Base-by-base conservation (phyloP, 1,284 basidiomycete species). In the Melampsora medusae region DNA sequence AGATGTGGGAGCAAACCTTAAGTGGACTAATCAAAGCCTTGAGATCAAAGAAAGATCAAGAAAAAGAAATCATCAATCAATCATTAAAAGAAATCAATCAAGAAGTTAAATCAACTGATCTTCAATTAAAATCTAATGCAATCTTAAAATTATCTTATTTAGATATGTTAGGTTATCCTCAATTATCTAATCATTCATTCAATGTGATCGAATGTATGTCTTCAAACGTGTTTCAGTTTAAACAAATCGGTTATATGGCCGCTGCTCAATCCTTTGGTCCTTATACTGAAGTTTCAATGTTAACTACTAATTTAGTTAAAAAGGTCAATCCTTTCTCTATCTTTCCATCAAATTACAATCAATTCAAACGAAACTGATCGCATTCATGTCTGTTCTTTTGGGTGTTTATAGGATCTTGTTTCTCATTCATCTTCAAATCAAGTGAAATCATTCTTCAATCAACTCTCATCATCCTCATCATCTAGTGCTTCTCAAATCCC, bases 141-240 rank as follows among this genome's bases (percentile, higher is more conserved):
- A 89, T 98, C 56, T 87, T 99, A 82, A 99, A 99, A 85, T 89
- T 98, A 79, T 93, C 92, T 81, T 99, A 98, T 85, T 89, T 96
- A 79, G 92, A 95, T 81, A 96, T 96, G 93, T 84, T 96, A 17
- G 93, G 93, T 59, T 90, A 93, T 81, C 90, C 92, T 83, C 90
- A 87, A 86, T 79, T 93, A 91, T 90, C 91, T 90, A 82, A 85
- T 76, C 84, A 85, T 70, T 83, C 94, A 6, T 97, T 97, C 82
- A 90, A 97, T 83, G 91, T 99, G 76, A 90, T 99, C 16, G 97
- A 99, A 82, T 92, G 96, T 81, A 99, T 99, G 97, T 95, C 93
- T 38, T 94, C 92, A 2, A 86, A 91, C 1, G 90, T 90, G 80
- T 90, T 91, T 80, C 93, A 98, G 84, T 87, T 97, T 79, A 99